Conservation (phyloP, 1,284 basidiomycete species). For the Omphalotus olearius region DNA sequence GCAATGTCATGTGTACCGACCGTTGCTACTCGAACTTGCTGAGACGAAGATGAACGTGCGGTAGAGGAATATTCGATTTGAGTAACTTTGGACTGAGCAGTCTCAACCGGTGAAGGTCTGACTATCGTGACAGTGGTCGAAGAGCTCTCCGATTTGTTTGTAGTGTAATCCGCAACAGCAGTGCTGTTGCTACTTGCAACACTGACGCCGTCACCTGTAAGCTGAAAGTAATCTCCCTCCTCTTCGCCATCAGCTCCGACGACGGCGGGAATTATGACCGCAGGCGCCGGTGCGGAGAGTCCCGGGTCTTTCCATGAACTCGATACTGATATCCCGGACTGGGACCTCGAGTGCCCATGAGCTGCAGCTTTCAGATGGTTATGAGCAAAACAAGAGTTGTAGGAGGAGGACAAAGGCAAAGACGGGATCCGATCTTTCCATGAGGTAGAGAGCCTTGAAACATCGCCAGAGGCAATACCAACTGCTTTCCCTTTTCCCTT, state of each 20-base stretch:
- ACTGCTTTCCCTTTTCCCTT: conserved; percentile 27
- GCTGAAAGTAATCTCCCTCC: conserved; percentile 29
- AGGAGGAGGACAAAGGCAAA: conserved; percentile 31
- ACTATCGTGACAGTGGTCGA: conserved; percentile 35
- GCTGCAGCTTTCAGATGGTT: conserved; percentile 2
- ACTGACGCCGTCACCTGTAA: conserved; percentile 21
- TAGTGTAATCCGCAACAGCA: conserved; percentile 15
- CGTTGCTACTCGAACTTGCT: neutral
- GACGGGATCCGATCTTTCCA: conserved; percentile 23
- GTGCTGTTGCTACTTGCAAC: conserved; percentile 12
- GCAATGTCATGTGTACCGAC: too few species aligned
- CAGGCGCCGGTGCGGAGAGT: conserved; percentile 44
- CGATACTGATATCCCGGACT: conserved; percentile 29
- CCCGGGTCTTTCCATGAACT: conserved; percentile 47
- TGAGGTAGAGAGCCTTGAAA: neutral
- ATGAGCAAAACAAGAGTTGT: conserved; percentile 26
- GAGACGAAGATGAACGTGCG: neutral
- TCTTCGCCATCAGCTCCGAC: conserved; percentile 38
- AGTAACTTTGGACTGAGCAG: conserved; percentile 2
- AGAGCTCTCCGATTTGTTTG: conserved; percentile 30
- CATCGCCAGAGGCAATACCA: conserved; percentile 9
- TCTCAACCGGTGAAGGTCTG: conserved; percentile 34
- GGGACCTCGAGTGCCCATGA: conserved; percentile 29
- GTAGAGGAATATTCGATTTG: neutral
- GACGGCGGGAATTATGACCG: conserved; percentile 42